Conservation (phyloP, 495 filamentous ascomycete genomes). For the Tuber melanosporum region DNA sequence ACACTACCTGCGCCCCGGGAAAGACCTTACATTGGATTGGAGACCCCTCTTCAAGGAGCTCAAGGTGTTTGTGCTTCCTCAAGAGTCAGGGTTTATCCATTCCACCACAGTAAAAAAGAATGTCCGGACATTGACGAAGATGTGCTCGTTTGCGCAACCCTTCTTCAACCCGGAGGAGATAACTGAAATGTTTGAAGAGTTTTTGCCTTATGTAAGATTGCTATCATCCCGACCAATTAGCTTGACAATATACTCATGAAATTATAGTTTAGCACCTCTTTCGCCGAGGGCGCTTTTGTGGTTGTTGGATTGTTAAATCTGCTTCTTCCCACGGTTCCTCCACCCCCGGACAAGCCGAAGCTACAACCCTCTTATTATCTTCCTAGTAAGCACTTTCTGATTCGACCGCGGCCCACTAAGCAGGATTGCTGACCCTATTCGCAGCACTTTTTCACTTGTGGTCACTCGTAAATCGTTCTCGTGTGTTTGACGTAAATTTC, state of each 20-base stretch:
- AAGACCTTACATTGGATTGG: slow-evolving; percentile 90
- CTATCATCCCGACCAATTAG: slow-evolving; percentile 9
- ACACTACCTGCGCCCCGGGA: slow-evolving; percentile 83
- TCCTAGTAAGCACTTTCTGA: slow-evolving; percentile 48
- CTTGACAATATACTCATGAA: slow-evolving; percentile 27
- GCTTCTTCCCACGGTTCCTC: slow-evolving; percentile 76
- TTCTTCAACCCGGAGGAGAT: slow-evolving; percentile 88
- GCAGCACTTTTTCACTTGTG: slow-evolving; percentile 86
- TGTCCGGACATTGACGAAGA: slow-evolving; percentile 69
- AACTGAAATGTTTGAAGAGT: slow-evolving; percentile 81
- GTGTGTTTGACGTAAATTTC: slow-evolving; percentile 75
- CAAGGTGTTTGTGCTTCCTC: slow-evolving; percentile 79
- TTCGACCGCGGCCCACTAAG: neutral
- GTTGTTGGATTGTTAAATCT: slow-evolving; percentile 79
- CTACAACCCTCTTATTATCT: slow-evolving; percentile 75
- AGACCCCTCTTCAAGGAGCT: slow-evolving; percentile 83
- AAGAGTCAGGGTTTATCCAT: slow-evolving; percentile 62
- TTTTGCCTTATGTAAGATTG: slow-evolving; percentile 60
- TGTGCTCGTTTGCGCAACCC: slow-evolving; percentile 79
- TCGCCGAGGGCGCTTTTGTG: slow-evolving; percentile 79
- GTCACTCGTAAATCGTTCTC: slow-evolving; percentile 87
- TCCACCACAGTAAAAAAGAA: slow-evolving; percentile 61
- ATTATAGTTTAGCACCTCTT: slow-evolving; percentile 75
- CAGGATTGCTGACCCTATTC: slow-evolving; percentile 18
- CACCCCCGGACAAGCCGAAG: slow-evolving; percentile 61